Percentiles rank a stretch among this genome's conserved stretches.
phyloP scores from a whole-genome alignment of 257 asterid genomes.

The Solanum chilense region DNA sequence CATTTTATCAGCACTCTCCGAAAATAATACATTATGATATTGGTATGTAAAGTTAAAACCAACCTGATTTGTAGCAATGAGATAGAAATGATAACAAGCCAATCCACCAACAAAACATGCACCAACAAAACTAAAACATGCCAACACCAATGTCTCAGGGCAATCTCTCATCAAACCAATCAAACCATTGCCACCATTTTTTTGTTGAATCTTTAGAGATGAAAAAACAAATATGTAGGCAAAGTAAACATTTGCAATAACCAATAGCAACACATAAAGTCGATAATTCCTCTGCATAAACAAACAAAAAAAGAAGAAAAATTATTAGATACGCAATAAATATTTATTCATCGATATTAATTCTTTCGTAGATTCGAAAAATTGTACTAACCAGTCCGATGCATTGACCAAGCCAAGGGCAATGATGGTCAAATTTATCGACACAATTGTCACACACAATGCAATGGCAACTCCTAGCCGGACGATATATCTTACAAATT shows the following conservation, averaged over 20 bases:
- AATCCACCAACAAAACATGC: slow-evolving; percentile 2
- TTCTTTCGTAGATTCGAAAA: background rate
- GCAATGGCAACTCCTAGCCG: slow-evolving; percentile 23
- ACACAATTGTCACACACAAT: slow-evolving; percentile 28
- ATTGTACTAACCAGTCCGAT: slow-evolving; percentile 19
- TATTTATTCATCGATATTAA: background rate
- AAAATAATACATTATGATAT: background rate
- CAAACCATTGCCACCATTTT: background rate
- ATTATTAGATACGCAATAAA: background rate
- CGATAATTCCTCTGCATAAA: slow-evolving; percentile 24
- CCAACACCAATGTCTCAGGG: slow-evolving; percentile 11
- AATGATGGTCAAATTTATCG: slow-evolving; percentile 26
- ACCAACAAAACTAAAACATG: slow-evolving; percentile 3
- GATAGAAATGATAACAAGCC: slow-evolving; percentile 17
- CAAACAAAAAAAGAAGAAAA: background rate
- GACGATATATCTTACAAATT: slow-evolving; percentile 23
- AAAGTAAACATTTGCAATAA: slow-evolving; percentile 6
- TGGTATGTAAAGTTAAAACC: background rate
- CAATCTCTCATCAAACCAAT: background rate
- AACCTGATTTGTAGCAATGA: slow-evolving; percentile 16
- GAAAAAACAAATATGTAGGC: slow-evolving; percentile 15
- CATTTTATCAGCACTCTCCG: too few relatives aligned
- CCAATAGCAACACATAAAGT: slow-evolving; percentile 5
- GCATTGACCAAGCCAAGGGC: slow-evolving; percentile 37
- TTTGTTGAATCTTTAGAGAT: background rate